phyloP scores from a whole-genome alignment of 257 asterid genomes.

The Scutellaria minor region DNA sequence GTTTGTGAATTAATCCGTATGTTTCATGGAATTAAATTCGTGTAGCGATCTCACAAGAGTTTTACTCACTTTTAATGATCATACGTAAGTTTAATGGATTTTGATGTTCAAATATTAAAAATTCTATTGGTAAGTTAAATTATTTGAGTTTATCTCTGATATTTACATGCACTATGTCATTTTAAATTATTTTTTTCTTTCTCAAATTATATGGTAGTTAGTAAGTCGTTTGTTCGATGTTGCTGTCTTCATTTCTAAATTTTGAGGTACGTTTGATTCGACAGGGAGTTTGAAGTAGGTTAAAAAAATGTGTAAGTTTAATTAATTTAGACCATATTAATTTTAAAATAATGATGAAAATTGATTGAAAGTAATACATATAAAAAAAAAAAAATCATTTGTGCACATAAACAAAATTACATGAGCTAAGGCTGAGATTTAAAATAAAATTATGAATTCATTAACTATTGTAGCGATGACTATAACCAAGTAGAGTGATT shows the following conservation, averaged over 20 bases:
- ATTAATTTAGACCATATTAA: too few species aligned
- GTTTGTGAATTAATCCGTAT: too few species aligned
- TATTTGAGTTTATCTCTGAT: slow-evolving; percentile 18
- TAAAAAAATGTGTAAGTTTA: too few species aligned
- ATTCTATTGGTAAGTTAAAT: not conserved
- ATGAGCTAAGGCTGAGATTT: not conserved
- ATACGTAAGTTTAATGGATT: too few species aligned
- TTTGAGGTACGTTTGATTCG: slow-evolving; percentile 3
- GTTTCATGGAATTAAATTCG: too few species aligned
- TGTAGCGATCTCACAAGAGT: too few species aligned
- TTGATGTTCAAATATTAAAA: too few species aligned
- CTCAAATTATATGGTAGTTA: not conserved
- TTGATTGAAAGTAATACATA: too few species aligned
- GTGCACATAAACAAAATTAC: not conserved
- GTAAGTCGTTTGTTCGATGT: not conserved
- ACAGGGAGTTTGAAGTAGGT: not conserved
- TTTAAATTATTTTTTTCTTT: not conserved
- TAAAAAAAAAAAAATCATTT: not conserved
- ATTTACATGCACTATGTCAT: not conserved
- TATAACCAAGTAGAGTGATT: not conserved
- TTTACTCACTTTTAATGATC: too few species aligned
- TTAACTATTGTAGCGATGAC: not conserved
- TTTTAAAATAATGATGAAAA: too few species aligned
- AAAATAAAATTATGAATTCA: not conserved
- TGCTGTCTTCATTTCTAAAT: not conserved